Percentiles rank a stretch among this genome's conserved stretches.
phyloP scores from a whole-genome alignment of 208 protist species.

The Leishmania aethiopica region DNA sequence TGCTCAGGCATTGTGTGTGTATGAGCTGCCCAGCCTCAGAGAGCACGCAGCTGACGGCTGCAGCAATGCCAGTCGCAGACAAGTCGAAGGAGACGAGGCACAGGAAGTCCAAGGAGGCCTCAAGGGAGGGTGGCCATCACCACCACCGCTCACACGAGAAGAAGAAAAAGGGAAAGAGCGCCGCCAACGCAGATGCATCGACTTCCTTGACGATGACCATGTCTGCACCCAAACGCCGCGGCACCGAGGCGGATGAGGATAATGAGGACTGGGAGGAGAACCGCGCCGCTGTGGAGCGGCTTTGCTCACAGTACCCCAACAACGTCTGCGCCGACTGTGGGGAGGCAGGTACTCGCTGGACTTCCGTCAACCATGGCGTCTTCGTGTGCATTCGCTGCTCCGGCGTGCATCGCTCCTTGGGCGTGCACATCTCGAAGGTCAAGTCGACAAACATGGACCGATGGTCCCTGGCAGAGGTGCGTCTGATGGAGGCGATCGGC shows the following conservation, averaged over 20 bases:
- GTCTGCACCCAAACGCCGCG: not conserved
- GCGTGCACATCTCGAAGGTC: constrained; percentile 93
- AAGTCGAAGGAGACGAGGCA: constrained; percentile 6
- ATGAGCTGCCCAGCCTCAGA: not conserved
- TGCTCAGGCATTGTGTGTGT: not conserved
- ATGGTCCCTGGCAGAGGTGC: constrained; percentile 66
- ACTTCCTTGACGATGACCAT: too few species aligned
- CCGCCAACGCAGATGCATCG: not conserved
- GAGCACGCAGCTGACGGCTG: constrained; percentile 1
- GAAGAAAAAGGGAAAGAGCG: constrained; percentile 4
- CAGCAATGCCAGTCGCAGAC: not conserved
- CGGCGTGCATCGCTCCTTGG: constrained; percentile 93
- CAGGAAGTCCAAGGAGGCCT: constrained; percentile 9
- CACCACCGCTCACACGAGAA: constrained; percentile 3
- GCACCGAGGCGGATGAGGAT: constrained; percentile 10
- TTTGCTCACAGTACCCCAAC: constrained; percentile 66
- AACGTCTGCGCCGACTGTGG: constrained; percentile 88
- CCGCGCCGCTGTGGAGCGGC: constrained; percentile 52
- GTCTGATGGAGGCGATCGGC: constrained; percentile 73
- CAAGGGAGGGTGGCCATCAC: not conserved
- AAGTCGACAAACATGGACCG: constrained; percentile 94
- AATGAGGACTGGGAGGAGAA: constrained; percentile 78
- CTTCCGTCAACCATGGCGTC: constrained; percentile 88
- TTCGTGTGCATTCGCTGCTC: constrained; percentile 95
- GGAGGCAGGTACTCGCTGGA: constrained; percentile 84